Base-by-base conservation (phyloP, 1,284 basidiomycete genomes). In the Fomitiporia mediterranea region DNA sequence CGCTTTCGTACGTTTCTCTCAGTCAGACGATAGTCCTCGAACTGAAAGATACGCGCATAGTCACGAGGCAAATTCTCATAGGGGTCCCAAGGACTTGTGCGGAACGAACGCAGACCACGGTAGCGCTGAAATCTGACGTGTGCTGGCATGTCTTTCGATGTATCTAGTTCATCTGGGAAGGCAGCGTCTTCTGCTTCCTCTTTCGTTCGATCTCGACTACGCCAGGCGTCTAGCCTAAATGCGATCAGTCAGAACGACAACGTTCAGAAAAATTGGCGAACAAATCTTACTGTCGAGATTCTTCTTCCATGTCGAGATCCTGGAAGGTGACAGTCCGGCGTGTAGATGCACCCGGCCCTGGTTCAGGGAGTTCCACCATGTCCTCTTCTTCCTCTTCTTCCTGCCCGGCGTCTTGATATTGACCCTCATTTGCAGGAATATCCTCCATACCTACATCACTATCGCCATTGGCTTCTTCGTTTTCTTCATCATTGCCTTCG, bases 81-180 rank as follows among this genome's bases (percentile, higher is more conserved):
- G 5, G 96, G 86, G 69, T 99, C 96, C 96, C 96, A 99, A 19
- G 91, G 90, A 65, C 89, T 94, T 1, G 97, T 98, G 37, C 96
- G 81, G 79, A 99, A 91, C 11, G 90, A 94, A 54, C 87, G 86
- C 70, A 99, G 71, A 0, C 96, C 97, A 55, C 96, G 84, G 70
- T 88, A 99, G 34, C 96, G 82, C 63, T 94, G 91, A 72, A 99
- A 98, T 4, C 97, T 82, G n/a, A 81, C 80, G 9, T 83, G 77
- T 0, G 95, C 96, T 0, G 91, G 72, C n/a, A 90, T 75, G 60
- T 97, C 88, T 60, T 88, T 80, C 0, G 96, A 97, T 0, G 97
- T 99, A 65, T 99, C 96, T n/a, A 98, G 81, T 69, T 99, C 96
- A 67, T 99, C 96, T 0, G 96, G 97, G 72, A 98, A 99, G 19